Conservation (phyloP, 805 yeast species). For the Lipomyces yamadae region DNA sequence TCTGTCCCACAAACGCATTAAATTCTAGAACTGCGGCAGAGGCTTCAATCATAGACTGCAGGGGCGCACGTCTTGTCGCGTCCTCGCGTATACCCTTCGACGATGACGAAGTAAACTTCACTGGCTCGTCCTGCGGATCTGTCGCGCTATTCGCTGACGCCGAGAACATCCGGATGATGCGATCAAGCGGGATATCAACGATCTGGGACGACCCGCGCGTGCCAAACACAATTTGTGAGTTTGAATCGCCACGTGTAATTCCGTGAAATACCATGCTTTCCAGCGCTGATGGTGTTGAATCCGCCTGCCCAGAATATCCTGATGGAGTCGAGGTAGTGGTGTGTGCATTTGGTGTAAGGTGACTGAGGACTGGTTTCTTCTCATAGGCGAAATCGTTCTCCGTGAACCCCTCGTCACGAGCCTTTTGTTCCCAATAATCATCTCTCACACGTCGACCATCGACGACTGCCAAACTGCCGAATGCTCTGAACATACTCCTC, state of each 20-base stretch:
- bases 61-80: constrained; percentile 20
- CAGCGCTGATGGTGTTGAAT: constrained; percentile 15
- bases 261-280: constrained; percentile 5
- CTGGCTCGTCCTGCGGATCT: constrained; percentile 31
- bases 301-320: constrained; percentile 10
- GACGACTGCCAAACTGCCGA: constrained; percentile 56
- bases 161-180: constrained; percentile 21
- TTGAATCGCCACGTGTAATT: constrained; percentile 17
- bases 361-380: constrained; percentile 28
- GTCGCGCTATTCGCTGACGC: constrained; percentile 15
- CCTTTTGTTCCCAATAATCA: constrained; percentile 61
- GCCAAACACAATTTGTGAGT: constrained; percentile 33
- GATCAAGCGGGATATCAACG: constrained; percentile 23
- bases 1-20: constrained; percentile 41
- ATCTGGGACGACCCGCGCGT: constrained; percentile 22
- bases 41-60: constrained; percentile 37
- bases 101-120: constrained; percentile 28
- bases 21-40: constrained; percentile 40
- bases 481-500: constrained; percentile 53
- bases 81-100: constrained; percentile 22
- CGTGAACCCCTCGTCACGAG: constrained; percentile 52
- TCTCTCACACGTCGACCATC: constrained; percentile 57
- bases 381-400: constrained; percentile 53
- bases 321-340: constrained; percentile 11
- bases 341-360: constrained; percentile 6